phyloP scores from a whole-genome alignment of 179 eudicot genomes.

The Beta lomatogona region DNA sequence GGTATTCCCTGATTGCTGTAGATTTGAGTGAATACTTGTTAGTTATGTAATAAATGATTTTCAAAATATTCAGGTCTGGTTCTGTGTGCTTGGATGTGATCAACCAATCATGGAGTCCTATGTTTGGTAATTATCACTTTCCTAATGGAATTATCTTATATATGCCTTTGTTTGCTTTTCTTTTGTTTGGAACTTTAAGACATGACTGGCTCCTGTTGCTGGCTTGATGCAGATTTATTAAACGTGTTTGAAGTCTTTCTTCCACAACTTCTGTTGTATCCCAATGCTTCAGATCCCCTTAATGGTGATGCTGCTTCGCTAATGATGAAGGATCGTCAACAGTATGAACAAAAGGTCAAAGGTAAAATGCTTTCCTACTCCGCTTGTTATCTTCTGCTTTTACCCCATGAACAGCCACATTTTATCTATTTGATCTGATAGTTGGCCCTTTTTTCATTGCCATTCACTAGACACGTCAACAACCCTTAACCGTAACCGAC shows the following conservation, averaged over 20 bases:
- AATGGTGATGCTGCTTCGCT: constrained; percentile 93
- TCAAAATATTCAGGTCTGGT: constrained; percentile 73
- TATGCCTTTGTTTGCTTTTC: background rate
- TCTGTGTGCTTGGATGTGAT: constrained; percentile 92
- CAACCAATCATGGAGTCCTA: constrained; percentile 95
- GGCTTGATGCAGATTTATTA: constrained; percentile 65
- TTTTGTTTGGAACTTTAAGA: background rate
- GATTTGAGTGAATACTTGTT: background rate
- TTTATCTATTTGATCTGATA: background rate
- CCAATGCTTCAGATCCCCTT: constrained; percentile 92
- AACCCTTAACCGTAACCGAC: no score
- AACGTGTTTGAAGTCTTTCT: constrained; percentile 92
- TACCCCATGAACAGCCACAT: background rate
- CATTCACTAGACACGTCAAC: no score
- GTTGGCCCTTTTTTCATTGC: background rate
- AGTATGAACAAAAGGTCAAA: constrained; percentile 87
- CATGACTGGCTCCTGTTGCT: background rate
- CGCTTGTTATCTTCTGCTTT: background rate
- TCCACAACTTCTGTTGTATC: constrained; percentile 90
- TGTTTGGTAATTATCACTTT: constrained; percentile 67
- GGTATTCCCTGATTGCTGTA: background rate
- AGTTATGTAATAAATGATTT: constrained; percentile 14
- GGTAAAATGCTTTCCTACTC: constrained; percentile 41
- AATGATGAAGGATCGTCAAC: constrained; percentile 81
- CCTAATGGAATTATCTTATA: background rate